A percentile compares a stretch with the other conserved stretches of the same genome.
Evolutionary conservation across 2,329 filamentous ascomycete genomes (phyloP).

Genomic region (Fusarium sp.): DNA sequence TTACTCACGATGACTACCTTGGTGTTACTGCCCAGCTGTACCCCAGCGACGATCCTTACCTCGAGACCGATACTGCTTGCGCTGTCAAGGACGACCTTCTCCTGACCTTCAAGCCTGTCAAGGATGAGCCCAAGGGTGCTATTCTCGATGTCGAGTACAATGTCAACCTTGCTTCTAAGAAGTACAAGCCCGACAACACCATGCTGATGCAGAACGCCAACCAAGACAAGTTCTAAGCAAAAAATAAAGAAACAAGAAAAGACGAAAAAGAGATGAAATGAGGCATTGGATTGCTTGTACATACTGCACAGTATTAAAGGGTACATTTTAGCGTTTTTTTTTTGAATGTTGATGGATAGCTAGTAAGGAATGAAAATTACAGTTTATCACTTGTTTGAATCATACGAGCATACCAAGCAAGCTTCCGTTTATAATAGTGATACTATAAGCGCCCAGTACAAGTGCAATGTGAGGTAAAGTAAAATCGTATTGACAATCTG

Average conservation of each 20-base stretch:
- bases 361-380: constrained; percentile 13
- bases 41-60: constrained; percentile 75
- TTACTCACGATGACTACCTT: constrained; percentile 74
- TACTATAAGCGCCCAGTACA: too few species aligned
- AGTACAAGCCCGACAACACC: constrained; percentile 55
- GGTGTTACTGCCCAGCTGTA: constrained; percentile 83
- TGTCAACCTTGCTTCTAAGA: constrained; percentile 59
- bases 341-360: constrained; percentile 17
- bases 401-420: background rate
- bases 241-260: background rate
- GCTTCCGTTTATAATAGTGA: background rate
- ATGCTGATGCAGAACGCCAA: constrained; percentile 51
- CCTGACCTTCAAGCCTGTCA: constrained; percentile 62
- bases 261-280: background rate
- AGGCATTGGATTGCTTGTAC: constrained; percentile 5
- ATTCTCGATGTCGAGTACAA: constrained; percentile 59
- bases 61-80: constrained; percentile 63
- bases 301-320: constrained; percentile 10
- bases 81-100: constrained; percentile 67
- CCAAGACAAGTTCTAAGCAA: constrained; percentile 45
- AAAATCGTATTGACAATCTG: background rate
- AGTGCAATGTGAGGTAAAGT: background rate
- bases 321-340: constrained; percentile 33
- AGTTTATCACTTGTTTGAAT: background rate
- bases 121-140: constrained; percentile 55